Evolutionary conservation across 441 rosid species (phyloP), one percentile per base, ranked within the genome.

Genomic region (Syzygium malaccense): DNA sequence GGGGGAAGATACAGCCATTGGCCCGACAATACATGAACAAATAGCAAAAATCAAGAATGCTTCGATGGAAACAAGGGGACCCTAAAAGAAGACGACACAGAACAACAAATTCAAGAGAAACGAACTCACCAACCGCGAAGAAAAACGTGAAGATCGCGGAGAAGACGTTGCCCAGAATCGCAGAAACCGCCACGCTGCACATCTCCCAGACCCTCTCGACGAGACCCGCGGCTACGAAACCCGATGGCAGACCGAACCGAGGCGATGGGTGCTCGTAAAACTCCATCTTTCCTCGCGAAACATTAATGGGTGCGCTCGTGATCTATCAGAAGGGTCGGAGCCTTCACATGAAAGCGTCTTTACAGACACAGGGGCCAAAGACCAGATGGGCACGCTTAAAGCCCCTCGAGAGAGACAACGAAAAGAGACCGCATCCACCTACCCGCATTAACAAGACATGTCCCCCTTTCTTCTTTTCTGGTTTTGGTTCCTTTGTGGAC

Each of bases 61-160:
- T 41, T 23, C 51, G 32, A 60, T n/a, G 53, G 53, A 41, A n/a
- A 55, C 51, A 83, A 19, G 41, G 41, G 5, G 23, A 88, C 64
- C 32, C 18, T 12, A 28, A 56, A 62, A 19, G 64, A 75, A 75
- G 83, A 6, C 83, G 51, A n/a, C 37, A 55, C 49, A 57, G 57
- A 87, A 41, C 83, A 75, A 41, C 20, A 60, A 45, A 45, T 45
- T 45, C 51, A 25, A 75, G 83, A 75, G 18, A 32, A 49, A 26
- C 71, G 88, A 62, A 88, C 95, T 6, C 91, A 98, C 99, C 99
- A 92, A 96, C 88, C 1, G 99, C 99, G 91, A 98, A 98, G 95
- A 97, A 96, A 93, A 97, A 98, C 87, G 98, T 98, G 91, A 98
- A 95, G 95, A 98, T 94, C 86, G 99, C 98, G 20, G 99, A 97